Percentiles rank a stretch among this genome's conserved stretches.
Evolutionary conservation across 352 stramenopile genomes (phyloP).

Genomic region (Globisporangium mamillatum): DNA sequence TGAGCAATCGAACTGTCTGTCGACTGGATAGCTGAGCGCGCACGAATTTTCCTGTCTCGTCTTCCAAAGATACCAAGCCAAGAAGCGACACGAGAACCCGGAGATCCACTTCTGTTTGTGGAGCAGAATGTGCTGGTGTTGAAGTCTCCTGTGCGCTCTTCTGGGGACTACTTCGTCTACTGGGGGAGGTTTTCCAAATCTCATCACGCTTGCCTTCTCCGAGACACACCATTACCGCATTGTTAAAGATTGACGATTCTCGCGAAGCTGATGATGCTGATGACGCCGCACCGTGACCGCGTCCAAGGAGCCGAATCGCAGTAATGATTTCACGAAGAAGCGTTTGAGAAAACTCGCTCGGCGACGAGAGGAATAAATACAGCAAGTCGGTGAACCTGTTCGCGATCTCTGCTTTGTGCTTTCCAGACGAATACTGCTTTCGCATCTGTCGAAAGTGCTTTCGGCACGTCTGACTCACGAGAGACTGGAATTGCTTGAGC

Average conservation of each 20-base stretch:
- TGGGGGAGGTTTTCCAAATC: background rate
- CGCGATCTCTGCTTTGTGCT: background rate
- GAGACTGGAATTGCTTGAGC: constrained; percentile 20
- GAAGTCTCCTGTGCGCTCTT: background rate
- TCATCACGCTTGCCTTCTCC: constrained; percentile 9
- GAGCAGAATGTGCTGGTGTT: constrained; percentile 4
- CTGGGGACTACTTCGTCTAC: background rate
- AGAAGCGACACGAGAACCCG: constrained; percentile 23
- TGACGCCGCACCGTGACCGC: background rate
- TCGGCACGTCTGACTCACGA: constrained; percentile 9
- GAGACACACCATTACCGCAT: constrained; percentile 13
- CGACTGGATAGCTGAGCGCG: constrained; percentile 40
- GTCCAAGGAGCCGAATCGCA: constrained; percentile 3
- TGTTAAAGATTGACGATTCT: constrained; percentile 12
- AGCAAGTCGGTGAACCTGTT: constrained; percentile 6
- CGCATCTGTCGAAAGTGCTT: background rate
- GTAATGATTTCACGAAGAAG: constrained; percentile 11
- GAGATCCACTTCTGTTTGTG: constrained; percentile 8
- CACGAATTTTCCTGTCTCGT: constrained; percentile 35
- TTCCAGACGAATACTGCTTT: background rate
- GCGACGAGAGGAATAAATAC: constrained; percentile 8
- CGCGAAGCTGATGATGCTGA: background rate
- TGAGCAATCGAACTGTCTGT: constrained; percentile 30
- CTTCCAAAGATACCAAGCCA: constrained; percentile 22
- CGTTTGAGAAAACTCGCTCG: constrained; percentile 5